Conservation (phyloP, 75 land plant genomes). For the Pseudotsuga menziesii region DNA sequence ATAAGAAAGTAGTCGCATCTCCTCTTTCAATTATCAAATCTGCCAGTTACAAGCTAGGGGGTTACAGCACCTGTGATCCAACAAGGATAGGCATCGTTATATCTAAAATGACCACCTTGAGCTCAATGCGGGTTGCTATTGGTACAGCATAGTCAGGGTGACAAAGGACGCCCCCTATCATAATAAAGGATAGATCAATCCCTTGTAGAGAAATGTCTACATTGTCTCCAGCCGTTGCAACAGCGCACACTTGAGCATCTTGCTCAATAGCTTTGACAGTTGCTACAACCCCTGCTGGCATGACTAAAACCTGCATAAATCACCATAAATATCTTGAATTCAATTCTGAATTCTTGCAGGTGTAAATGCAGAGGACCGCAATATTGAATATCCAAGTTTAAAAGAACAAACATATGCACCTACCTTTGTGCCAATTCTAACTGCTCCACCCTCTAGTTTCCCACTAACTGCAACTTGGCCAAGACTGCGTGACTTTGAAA, state of each 20-base stretch:
- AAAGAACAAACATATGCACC: not conserved
- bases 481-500: slow-evolving; percentile 47
- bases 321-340: not conserved
- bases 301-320: slow-evolving; percentile 66
- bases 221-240: slow-evolving; percentile 85
- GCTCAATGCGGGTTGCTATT: slow-evolving; percentile 57
- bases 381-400: not conserved
- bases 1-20: not conserved
- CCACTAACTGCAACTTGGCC: slow-evolving; percentile 83
- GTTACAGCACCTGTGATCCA: slow-evolving; percentile 67
- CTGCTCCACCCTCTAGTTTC: slow-evolving; percentile 86
- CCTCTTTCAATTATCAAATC: not conserved
- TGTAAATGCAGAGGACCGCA: not conserved
- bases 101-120: slow-evolving; percentile 68
- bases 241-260: slow-evolving; percentile 36
- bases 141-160: slow-evolving; percentile 87
- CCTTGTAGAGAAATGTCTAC: slow-evolving; percentile 68
- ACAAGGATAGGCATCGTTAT: slow-evolving; percentile 56
- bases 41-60: too few species aligned
- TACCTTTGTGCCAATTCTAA: slow-evolving; percentile 82
- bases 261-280: slow-evolving; percentile 64
- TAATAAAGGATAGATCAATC: slow-evolving; percentile 42
- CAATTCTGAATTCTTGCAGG: not conserved
- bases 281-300: slow-evolving; percentile 71
- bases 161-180: slow-evolving; percentile 80